Conservation (phyloP, 768 basidiomycete species). For the Gymnopilus junonius region DNA sequence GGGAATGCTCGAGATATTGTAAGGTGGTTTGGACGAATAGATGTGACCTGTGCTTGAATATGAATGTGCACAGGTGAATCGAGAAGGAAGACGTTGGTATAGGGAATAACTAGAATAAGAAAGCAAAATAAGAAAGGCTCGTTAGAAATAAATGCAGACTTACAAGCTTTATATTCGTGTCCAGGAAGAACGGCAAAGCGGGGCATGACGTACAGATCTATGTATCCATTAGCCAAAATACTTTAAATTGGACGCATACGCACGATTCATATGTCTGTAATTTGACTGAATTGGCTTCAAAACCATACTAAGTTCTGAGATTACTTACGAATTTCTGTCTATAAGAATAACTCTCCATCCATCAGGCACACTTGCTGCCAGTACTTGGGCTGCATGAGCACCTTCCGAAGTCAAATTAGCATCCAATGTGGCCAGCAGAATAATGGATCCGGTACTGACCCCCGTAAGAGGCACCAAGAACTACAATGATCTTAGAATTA, state of each 20-base stretch:
- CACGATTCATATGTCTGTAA: conserved; percentile 52
- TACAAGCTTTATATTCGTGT: conserved; percentile 70
- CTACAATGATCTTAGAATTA: conserved; percentile 46
- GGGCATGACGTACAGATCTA: conserved; percentile 63
- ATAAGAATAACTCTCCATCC: conserved; percentile 61
- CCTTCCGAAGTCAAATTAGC: conserved; percentile 36
- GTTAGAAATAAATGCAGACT: conserved; percentile 18
- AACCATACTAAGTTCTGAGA: not conserved
- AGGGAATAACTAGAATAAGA: conserved; percentile 51
- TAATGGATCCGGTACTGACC: conserved; percentile 35
- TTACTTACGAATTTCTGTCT: conserved; percentile 60
- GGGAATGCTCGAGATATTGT: conserved; percentile 53
- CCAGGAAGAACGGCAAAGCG: conserved; percentile 60
- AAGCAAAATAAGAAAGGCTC: too few relatives aligned
- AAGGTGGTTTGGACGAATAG: conserved; percentile 42
- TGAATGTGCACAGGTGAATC: conserved; percentile 33
- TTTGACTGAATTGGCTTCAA: not conserved
- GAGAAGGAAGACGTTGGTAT: conserved; percentile 48
- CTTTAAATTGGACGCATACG: conserved; percentile 9
- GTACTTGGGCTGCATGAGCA: conserved; percentile 49
- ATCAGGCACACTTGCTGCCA: conserved; percentile 51
- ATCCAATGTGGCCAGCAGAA: not conserved
- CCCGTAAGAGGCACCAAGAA: conserved; percentile 61
- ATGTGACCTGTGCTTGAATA: conserved; percentile 50
- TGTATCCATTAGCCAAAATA: not conserved